These are phyloP conservation scores for Zalerion maritima DNA, from an alignment of 495 filamentous ascomycete genomes.

Conservation along the genomic window DNA sequence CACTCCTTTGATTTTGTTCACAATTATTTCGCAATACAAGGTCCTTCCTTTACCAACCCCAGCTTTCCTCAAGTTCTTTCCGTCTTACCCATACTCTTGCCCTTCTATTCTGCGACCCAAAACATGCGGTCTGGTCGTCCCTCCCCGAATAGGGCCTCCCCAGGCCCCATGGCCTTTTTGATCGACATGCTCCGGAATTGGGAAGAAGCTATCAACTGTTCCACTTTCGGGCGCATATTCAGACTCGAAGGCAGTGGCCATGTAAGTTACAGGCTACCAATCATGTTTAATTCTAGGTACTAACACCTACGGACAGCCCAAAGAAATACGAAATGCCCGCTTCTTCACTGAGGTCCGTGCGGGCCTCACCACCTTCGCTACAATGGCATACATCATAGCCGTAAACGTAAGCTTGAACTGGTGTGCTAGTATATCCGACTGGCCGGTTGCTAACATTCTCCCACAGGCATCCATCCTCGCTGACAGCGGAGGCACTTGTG, in stretches of 20 bases:
- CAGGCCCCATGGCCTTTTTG: no score
- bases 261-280: constrained; percentile 23
- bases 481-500: constrained; percentile 53
- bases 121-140: no score
- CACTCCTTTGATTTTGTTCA: no score
- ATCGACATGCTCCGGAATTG: no score
- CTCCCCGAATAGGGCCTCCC: no score
- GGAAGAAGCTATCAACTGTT: constrained; percentile 24
- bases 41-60: no score
- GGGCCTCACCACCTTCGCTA: constrained; percentile 72
- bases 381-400: constrained; percentile 71
- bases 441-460: constrained; percentile 22
- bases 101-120: no score
- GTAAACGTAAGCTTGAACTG: constrained; percentile 28
- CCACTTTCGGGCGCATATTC: constrained; percentile 54
- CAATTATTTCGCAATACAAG: no score
- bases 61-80: no score
- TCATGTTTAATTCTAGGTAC: neutral
- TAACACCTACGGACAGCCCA: constrained; percentile 30
- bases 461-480: constrained; percentile 38
- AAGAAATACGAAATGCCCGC: constrained; percentile 39
- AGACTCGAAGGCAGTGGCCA: constrained; percentile 57
- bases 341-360: constrained; percentile 69
- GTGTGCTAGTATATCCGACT: constrained; percentile 17
- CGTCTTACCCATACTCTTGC: no score